Base-by-base conservation (phyloP, 2,329 filamentous ascomycete genomes). In the Paraphaeosphaeria minitans region DNA sequence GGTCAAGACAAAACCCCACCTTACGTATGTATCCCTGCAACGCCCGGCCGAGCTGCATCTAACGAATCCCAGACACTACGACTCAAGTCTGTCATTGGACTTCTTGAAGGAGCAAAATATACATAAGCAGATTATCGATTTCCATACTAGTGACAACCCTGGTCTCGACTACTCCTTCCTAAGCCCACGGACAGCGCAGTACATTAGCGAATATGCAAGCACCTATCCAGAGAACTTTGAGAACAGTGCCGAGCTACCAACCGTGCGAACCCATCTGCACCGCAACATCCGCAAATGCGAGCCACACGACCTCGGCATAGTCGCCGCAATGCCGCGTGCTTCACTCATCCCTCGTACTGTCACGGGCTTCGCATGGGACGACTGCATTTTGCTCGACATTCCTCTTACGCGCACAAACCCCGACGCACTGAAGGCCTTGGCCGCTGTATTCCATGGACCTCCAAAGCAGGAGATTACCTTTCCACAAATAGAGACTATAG, bases 401-500 rank as follows among this genome's bases (percentile, higher is more conserved):
- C 83, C 84, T 14, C 81, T 82, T 2, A 82, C 78, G 42, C 77
- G 81, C 4, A 82, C 84, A 3, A 84, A 82, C 56, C 77, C 79
- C 37, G 84, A 86, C 59, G 83, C 80, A 2, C 74, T 87, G 14
- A 81, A 83, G 60, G 82, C 83, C 0, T 73, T 88, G 1, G 83
- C 83, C 2, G 81, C 79, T 21, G 75, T 87, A 24, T 84, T 87
- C 59, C 82, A 83, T 51, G 85, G 85, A 0, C 84, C 85, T 1
- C 61, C 62, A 19, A 1, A 69, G 61, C 66, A 75, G 49, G 68
- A 75, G 19, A 57, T 78, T 43, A 76, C 71, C 0, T 79, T 77
- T 56, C 78, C 78, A 2, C 65, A 68, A 41, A 64, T 69, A 1
- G 65, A 72, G 59, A 67, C 63, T n/a, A 52, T 70, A 4, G 62